Conservation (phyloP, 371 early-diverging fungal species). For the Mortierella sp. region DNA sequence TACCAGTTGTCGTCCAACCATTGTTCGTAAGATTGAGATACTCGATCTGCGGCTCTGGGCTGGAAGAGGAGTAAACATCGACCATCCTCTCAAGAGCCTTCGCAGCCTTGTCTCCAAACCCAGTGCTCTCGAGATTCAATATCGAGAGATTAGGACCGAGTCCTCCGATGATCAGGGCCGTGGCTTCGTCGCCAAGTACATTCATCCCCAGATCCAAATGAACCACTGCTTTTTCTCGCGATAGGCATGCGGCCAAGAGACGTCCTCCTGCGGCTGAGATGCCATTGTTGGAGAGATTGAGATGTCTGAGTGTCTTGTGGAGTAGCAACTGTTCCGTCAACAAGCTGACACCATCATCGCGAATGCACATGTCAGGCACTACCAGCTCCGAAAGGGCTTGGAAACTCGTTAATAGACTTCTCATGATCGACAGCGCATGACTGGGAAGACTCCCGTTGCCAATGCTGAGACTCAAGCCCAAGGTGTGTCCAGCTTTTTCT, state of each 20-base stretch:
- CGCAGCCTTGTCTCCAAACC: slow-evolving; percentile 31
- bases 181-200: slow-evolving; percentile 18
- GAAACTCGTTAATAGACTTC: slow-evolving; percentile 16
- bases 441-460: slow-evolving; percentile 2
- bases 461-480: slow-evolving; percentile 9
- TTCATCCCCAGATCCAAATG: slow-evolving; percentile 34
- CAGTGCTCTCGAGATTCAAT: slow-evolving; percentile 26
- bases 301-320: slow-evolving; percentile 11
- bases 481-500: slow-evolving; percentile 6
- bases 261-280: slow-evolving; percentile 27
- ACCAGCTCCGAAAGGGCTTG: slow-evolving; percentile 9
- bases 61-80: slow-evolving; percentile 1
- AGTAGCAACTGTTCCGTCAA: slow-evolving; percentile 13
- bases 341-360: slow-evolving; percentile 25
- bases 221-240: slow-evolving; percentile 13
- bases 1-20: slow-evolving; percentile 34
- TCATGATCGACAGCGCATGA: slow-evolving; percentile 8
- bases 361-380: slow-evolving; percentile 28
- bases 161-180: slow-evolving; percentile 16
- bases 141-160: slow-evolving; percentile 25
- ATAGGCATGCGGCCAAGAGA: slow-evolving; percentile 11
- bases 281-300: slow-evolving; percentile 32
- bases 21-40: slow-evolving; percentile 24
- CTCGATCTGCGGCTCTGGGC: slow-evolving; percentile 19
- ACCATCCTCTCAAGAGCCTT: slow-evolving; percentile 28